phyloP scores from a whole-genome alignment of 495 filamentous ascomycete genomes.

The Entonaema liquescens region DNA sequence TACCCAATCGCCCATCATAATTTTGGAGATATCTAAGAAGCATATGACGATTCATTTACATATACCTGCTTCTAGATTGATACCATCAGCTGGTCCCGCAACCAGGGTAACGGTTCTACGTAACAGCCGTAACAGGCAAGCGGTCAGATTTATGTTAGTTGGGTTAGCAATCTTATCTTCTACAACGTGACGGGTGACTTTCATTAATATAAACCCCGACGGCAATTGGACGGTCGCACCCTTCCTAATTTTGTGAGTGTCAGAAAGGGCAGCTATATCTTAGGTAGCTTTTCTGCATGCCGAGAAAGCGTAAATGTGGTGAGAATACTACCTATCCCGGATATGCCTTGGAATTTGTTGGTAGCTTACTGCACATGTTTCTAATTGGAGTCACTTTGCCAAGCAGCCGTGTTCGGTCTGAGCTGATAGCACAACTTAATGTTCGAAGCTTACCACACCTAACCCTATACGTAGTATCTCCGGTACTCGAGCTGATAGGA shows the following conservation, averaged over 20 bases:
- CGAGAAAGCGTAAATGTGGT: background rate
- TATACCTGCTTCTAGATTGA: background rate
- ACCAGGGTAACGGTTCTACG: slow-evolving; percentile 20
- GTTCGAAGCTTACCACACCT: slow-evolving; percentile 25
- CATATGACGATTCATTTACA: background rate
- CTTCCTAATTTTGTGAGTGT: slow-evolving; percentile 9
- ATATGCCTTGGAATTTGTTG: background rate
- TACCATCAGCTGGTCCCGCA: slow-evolving; percentile 18
- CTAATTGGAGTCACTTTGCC: slow-evolving; percentile 28
- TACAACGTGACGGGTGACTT: slow-evolving; percentile 24
- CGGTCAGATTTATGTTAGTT: slow-evolving; percentile 13
- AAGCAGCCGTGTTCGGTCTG: slow-evolving; percentile 37
- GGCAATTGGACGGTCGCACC: slow-evolving; percentile 26
- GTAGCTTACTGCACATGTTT: slow-evolving; percentile 11
- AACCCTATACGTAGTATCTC: slow-evolving; percentile 13
- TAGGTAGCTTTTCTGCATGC: background rate
- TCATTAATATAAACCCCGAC: slow-evolving; percentile 21
- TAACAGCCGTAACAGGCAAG: slow-evolving; percentile 33
- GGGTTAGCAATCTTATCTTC: slow-evolving; percentile 30
- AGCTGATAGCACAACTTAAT: slow-evolving; percentile 20
- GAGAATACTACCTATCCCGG: background rate
- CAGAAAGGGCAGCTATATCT: slow-evolving; percentile 34
- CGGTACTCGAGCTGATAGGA: slow-evolving; percentile 34
- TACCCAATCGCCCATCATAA: background rate
- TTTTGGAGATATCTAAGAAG: background rate